Percentiles rank a stretch among this genome's conserved stretches.
Conservation (phyloP, 1,284 basidiomycete genomes). For the Ustilago hordei region DNA sequence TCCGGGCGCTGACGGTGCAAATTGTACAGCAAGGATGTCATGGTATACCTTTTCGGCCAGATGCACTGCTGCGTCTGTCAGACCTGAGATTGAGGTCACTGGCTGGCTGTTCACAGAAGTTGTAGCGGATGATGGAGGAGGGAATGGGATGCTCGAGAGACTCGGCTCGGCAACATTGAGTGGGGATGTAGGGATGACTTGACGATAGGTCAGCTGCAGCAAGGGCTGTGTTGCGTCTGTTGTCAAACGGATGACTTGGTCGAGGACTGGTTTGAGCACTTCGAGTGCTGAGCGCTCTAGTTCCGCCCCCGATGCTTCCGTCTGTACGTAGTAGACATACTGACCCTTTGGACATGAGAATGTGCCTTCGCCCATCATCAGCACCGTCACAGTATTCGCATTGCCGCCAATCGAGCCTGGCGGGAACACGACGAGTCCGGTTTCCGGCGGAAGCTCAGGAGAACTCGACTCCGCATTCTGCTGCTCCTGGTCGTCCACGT, state of each 20-base stretch:
- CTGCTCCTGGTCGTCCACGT: neutral
- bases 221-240: constrained; percentile 13
- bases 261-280: constrained; percentile 26
- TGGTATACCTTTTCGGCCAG: constrained; percentile 48
- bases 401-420: constrained; percentile 72
- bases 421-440: constrained; percentile 83
- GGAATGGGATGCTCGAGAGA: constrained; percentile 34
- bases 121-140: constrained; percentile 8
- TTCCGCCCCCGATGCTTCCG: constrained; percentile 17
- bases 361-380: constrained; percentile 82
- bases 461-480: neutral
- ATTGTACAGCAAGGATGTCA: constrained; percentile 68
- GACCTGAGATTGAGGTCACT: constrained; percentile 27
- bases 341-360: constrained; percentile 82
- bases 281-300: constrained; percentile 2
- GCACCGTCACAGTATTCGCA: constrained; percentile 73
- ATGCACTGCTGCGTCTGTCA: constrained; percentile 35
- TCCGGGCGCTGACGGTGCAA: neutral
- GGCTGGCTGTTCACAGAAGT: constrained; percentile 1
- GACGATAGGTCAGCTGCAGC: constrained; percentile 39
- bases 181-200: neutral
- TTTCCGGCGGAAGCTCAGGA: constrained; percentile 72
- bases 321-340: constrained; percentile 54
- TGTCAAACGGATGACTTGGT: constrained; percentile 19
- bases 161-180: neutral